Conservation (phyloP, 1,284 basidiomycete genomes). For the Leccinum subrobustum region DNA sequence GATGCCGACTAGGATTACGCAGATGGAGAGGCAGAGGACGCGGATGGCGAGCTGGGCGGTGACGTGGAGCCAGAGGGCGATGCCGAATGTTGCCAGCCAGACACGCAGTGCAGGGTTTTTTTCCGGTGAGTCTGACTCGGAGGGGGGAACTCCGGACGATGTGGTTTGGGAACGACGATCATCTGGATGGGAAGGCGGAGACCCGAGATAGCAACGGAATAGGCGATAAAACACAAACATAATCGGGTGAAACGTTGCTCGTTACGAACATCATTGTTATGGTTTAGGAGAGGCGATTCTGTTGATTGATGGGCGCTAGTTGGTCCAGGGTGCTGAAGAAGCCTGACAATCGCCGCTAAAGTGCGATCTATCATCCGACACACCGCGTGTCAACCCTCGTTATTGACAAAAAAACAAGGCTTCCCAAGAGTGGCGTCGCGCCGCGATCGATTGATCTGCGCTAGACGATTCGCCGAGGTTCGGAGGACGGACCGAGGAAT, state of each 20-base stretch:
- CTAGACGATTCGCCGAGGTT: background rate
- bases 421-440: background rate
- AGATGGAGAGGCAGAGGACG: constrained; percentile 5
- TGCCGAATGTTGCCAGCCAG: constrained; percentile 11
- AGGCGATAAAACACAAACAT: constrained; percentile 15
- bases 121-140: background rate
- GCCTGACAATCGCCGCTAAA: background rate
- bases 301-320: background rate
- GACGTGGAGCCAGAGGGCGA: constrained; percentile 9
- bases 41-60: constrained; percentile 9
- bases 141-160: background rate
- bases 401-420: background rate
- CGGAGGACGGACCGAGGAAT: background rate
- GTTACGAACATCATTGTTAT: background rate
- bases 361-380: background rate
- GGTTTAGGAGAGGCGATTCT: background rate
- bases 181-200: background rate
- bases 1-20: constrained; percentile 5
- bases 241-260: background rate
- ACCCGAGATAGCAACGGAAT: constrained; percentile 7
- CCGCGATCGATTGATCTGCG: background rate
- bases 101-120: constrained; percentile 3
- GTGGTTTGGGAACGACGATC: background rate
- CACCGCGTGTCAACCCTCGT: background rate
- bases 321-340: background rate